Conservation (phyloP, 2,329 filamentous ascomycete species). For the Paecilomyces fulvus region DNA sequence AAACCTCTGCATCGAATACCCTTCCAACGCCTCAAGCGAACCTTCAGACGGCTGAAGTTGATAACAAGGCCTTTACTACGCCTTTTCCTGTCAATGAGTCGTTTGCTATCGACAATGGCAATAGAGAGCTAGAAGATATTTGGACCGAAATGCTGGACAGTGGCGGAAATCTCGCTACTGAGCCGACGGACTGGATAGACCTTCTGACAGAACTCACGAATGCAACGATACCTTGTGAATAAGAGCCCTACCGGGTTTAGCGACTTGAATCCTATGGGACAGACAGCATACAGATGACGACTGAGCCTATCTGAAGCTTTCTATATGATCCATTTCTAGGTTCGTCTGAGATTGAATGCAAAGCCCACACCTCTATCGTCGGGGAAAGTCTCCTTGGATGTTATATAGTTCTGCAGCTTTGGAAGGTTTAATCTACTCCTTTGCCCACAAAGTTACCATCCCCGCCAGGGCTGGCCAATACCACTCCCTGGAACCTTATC, state of each 20-base stretch:
- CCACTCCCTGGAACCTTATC: not conserved
- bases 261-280: too few relatives aligned
- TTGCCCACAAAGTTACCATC: not conserved
- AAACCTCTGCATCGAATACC: not conserved
- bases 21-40: not conserved
- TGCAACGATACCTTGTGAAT: constrained; percentile 8
- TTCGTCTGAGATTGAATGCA: too few relatives aligned
- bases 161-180: constrained; percentile 13
- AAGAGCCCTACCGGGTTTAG: not conserved
- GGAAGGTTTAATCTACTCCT: too few relatives aligned
- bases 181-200: constrained; percentile 21
- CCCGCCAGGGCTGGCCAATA: not conserved
- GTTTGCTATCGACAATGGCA: not conserved
- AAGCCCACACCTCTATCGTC: too few relatives aligned
- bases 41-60: not conserved
- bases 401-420: too few relatives aligned
- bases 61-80: not conserved
- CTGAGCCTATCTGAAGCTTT: too few relatives aligned
- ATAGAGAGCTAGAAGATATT: constrained; percentile 19
- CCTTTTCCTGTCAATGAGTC: not conserved
- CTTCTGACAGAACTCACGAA: constrained; percentile 21
- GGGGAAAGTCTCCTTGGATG: too few relatives aligned
- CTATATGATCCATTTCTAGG: too few relatives aligned
- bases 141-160: constrained; percentile 24
- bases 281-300: too few relatives aligned